Evolutionary conservation across 805 yeast species (phyloP), one percentile per base, ranked within the genome.

Genomic region (Schwanniomyces vanrijiae): DNA sequence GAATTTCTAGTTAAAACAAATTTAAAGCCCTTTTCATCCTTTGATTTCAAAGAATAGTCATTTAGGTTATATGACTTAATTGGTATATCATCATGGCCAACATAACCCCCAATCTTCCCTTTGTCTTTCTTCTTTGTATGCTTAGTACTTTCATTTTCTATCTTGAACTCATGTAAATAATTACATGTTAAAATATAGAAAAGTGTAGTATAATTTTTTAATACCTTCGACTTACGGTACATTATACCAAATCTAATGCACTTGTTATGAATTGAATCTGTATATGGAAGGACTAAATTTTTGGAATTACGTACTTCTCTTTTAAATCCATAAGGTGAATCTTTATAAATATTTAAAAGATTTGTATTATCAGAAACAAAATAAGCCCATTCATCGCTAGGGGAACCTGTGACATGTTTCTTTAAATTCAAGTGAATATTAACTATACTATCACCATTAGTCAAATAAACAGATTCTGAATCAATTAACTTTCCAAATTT

Each of bases 301-400:
- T 76, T 75, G 45, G 77, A 65, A 45, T 77, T 80, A 56, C 96
- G 75, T 13, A 53, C 49, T 46, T 56, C 62, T 42, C 45, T 56
- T 43, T 58, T 58, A 16, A 87, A 85, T 40, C 82, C 62, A 42
- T 73, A 68, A 26, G 81, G 81, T n/a, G 53, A 47, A 13, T 47
- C 46, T 33, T 41, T 43, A 46, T 54, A 59, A 11, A 52, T 47
- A 55, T 84, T 83, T 45, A 89, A 77, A 59, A 89, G 88, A 63
- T 84, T 82, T 38, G 78, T 58, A 50, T 70, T 73, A 48, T 60
- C 57, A 1, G 65, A 49, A 46, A 72, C 61, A 47, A 71, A 73
- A 46, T 60, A 56, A 45, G 67, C 72, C 77, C 77, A 73, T 42
- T 71, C 75, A 24, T 51, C 26, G 34, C 47, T 58, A 4, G 70